phyloP scores from a whole-genome alignment of 2,329 filamentous ascomycete genomes.

The Didymella segeticola region DNA sequence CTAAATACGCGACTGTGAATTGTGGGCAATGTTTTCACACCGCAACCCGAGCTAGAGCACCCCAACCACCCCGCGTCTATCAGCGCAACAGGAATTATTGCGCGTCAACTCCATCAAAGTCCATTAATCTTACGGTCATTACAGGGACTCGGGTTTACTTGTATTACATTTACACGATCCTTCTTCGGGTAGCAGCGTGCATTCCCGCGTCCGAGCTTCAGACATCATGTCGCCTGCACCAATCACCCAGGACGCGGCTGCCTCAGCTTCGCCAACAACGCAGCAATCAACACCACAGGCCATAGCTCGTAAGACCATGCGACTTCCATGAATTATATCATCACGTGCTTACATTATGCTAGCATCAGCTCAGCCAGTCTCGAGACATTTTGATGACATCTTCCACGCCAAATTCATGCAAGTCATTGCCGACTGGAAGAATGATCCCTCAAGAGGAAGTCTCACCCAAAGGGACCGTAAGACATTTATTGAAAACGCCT shows the following conservation, averaged over 20 bases:
- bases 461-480: slow-evolving; percentile 45
- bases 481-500: slow-evolving; percentile 42
- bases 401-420: slow-evolving; percentile 45
- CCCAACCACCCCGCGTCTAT: slow-evolving; percentile 33
- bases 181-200: slow-evolving; percentile 31
- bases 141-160: slow-evolving; percentile 9
- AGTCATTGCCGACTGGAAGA: slow-evolving; percentile 42
- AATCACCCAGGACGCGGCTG: slow-evolving; percentile 29
- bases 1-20: slow-evolving; percentile 44
- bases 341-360: slow-evolving; percentile 11
- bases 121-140: slow-evolving; percentile 26
- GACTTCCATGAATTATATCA: background rate
- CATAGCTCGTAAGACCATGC: slow-evolving; percentile 13
- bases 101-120: slow-evolving; percentile 33
- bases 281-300: slow-evolving; percentile 21
- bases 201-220: slow-evolving; percentile 29
- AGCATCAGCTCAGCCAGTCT: slow-evolving; percentile 23
- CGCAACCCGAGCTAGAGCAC: slow-evolving; percentile 35
- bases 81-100: slow-evolving; percentile 19
- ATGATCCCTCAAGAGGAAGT: slow-evolving; percentile 35
- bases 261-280: slow-evolving; percentile 30
- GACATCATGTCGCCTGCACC: slow-evolving; percentile 45
- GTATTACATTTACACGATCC: slow-evolving; percentile 14
- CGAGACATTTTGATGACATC: slow-evolving; percentile 44
- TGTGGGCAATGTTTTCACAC: slow-evolving; percentile 49